phyloP scores from a whole-genome alignment of 2,329 filamentous ascomycete species.

The Sphaerulina populicola region DNA sequence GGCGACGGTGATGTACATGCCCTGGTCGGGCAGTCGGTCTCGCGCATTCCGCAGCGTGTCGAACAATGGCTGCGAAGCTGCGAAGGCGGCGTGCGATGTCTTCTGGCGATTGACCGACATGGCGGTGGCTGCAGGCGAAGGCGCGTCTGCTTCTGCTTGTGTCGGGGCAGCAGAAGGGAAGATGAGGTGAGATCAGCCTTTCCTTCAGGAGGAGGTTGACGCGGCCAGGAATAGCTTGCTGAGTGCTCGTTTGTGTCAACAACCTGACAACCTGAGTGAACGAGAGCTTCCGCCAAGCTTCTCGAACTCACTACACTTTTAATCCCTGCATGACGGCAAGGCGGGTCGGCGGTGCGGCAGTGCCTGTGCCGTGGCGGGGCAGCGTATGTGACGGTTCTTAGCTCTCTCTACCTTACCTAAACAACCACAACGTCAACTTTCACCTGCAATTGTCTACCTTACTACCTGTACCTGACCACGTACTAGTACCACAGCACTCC shows the following conservation, averaged over 20 bases:
- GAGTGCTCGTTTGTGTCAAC: neutral
- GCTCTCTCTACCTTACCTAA: neutral
- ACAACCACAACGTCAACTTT: neutral
- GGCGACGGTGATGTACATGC: constrained; percentile 20
- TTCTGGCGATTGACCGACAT: constrained; percentile 15
- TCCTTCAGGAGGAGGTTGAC: constrained; percentile 2
- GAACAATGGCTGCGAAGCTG: constrained; percentile 28
- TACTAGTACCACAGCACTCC: neutral
- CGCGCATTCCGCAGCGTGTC: constrained; percentile 24
- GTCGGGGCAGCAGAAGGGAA: neutral
- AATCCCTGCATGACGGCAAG: neutral
- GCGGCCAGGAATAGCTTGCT: neutral
- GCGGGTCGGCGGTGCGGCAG: no score
- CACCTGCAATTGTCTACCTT: no score
- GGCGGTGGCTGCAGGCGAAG: neutral
- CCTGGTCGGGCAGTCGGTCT: constrained; percentile 19
- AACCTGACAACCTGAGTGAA: no score
- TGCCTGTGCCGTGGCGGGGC: neutral
- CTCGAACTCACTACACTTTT: neutral
- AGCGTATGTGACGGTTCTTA: no score
- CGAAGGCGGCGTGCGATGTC: constrained; percentile 24
- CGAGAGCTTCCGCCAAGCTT: neutral
- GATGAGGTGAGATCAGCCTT: neutral
- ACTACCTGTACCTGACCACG: no score
- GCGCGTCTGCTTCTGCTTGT: neutral